phyloP scores from a whole-genome alignment of 768 basidiomycete species.

The Leucocoprinus birnbaumii region DNA sequence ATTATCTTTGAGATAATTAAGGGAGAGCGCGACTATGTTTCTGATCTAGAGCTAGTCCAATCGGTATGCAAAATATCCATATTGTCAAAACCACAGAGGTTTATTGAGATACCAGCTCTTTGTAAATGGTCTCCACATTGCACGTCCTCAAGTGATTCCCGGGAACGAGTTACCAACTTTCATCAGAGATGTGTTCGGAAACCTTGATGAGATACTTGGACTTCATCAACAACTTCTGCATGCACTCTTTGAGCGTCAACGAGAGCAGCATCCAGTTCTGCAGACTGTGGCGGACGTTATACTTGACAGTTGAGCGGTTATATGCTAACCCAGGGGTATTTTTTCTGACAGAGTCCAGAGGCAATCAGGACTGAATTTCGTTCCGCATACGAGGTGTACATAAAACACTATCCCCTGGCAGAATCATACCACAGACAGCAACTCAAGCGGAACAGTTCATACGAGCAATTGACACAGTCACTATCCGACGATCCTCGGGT shows the following conservation, averaged over 20 bases:
- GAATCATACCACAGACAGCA: slow-evolving; percentile 81
- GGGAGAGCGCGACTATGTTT: slow-evolving; percentile 84
- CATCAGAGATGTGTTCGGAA: slow-evolving; percentile 80
- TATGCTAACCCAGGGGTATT: slow-evolving; percentile 20
- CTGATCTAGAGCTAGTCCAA: slow-evolving; percentile 70
- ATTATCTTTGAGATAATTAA: slow-evolving; percentile 89
- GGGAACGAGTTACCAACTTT: slow-evolving; percentile 58
- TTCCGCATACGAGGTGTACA: slow-evolving; percentile 72
- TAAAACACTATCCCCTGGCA: slow-evolving; percentile 86
- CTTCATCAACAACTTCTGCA: slow-evolving; percentile 70
- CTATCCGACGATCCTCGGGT: slow-evolving; percentile 63
- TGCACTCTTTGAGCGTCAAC: slow-evolving; percentile 75
- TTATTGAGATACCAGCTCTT: slow-evolving; percentile 51
- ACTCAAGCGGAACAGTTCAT: slow-evolving; percentile 62
- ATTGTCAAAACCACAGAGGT: neutral
- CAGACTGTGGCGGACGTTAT: slow-evolving; percentile 84
- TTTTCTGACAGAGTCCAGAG: slow-evolving; percentile 23
- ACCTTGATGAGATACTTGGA: slow-evolving; percentile 62
- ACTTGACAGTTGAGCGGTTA: slow-evolving; percentile 58
- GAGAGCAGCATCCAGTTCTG: slow-evolving; percentile 82
- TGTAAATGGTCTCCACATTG: slow-evolving; percentile 57
- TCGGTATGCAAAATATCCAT: slow-evolving; percentile 39
- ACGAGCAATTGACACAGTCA: slow-evolving; percentile 63
- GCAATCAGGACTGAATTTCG: slow-evolving; percentile 50
- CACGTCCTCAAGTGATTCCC: slow-evolving; percentile 65